Evolutionary conservation across 345 rosid genomes (phyloP).

Genomic region (Salix brachista): DNA sequence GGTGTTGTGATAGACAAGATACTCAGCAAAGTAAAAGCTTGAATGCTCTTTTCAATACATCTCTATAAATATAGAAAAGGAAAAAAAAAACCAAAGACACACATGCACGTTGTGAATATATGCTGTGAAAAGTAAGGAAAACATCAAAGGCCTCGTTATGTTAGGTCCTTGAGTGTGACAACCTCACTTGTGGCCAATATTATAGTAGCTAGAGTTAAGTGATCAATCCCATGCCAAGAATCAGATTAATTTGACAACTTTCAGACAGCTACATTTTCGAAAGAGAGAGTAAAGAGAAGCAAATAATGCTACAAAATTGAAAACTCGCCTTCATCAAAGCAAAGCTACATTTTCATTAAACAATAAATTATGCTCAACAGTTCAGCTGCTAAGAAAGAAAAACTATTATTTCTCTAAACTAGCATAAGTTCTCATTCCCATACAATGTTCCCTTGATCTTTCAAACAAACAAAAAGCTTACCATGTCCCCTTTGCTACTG

Average conservation of each 20-base stretch:
- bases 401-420: not conserved
- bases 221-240: not conserved
- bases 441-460: not conserved
- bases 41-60: not conserved
- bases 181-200: not conserved
- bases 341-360: not conserved
- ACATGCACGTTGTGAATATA: not conserved
- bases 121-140: not conserved
- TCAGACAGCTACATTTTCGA: not conserved
- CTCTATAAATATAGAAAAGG: not conserved
- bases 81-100: not conserved
- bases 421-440: not conserved
- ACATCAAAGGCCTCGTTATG: not conserved
- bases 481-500: slow-evolving; percentile 28
- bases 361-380: not conserved
- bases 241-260: not conserved
- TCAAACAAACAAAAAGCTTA: not conserved
- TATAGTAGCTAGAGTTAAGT: not conserved
- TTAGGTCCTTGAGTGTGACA: not conserved
- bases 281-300: not conserved
- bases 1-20: not conserved
- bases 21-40: not conserved
- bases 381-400: not conserved
- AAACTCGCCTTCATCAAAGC: not conserved
- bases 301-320: not conserved